Conservation (phyloP, 306 rosid genomes). For the Bauhinia variegata region DNA sequence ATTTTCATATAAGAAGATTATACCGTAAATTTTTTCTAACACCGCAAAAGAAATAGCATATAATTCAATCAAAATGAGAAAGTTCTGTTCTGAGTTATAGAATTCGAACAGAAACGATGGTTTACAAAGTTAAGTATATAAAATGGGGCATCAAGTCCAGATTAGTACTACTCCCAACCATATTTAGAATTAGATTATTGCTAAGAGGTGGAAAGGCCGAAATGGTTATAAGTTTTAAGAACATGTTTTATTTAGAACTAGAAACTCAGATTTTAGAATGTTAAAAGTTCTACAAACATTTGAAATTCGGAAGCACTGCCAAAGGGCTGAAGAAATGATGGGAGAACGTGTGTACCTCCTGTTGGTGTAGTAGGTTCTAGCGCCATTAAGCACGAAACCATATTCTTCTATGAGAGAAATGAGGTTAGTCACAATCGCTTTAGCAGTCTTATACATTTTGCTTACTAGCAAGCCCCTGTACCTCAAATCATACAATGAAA, state of each 20-base stretch:
- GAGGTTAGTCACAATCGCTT: slow-evolving; percentile 66
- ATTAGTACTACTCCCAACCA: no score
- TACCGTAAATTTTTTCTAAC: slow-evolving; percentile 1
- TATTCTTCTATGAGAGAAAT: slow-evolving; percentile 66
- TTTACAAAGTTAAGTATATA: no score
- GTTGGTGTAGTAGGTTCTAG: slow-evolving; percentile 84
- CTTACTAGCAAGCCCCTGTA: slow-evolving; percentile 82
- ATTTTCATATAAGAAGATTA: slow-evolving; percentile 11
- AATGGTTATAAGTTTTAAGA: no score
- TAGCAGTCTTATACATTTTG: slow-evolving; percentile 84
- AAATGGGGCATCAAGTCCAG: no score
- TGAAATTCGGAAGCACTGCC: not conserved
- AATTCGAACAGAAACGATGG: no score
- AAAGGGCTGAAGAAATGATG: slow-evolving; percentile 8
- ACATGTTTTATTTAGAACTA: not conserved
- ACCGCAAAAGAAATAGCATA: slow-evolving; percentile 2
- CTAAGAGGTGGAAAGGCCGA: no score
- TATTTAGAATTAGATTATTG: no score
- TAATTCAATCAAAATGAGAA: slow-evolving; percentile 3
- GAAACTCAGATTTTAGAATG: not conserved
- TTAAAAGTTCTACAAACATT: no score
- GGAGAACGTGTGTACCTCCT: slow-evolving; percentile 59
- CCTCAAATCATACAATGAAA: slow-evolving; percentile 2
- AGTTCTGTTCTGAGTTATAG: no score
- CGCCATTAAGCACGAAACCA: slow-evolving; percentile 87